A percentile compares a stretch with the other conserved stretches of the same genome.
These are phyloP conservation scores for Chamaecyparis obtusa DNA, from an alignment of 75 land plant genomes.

Conservation along the genomic window DNA sequence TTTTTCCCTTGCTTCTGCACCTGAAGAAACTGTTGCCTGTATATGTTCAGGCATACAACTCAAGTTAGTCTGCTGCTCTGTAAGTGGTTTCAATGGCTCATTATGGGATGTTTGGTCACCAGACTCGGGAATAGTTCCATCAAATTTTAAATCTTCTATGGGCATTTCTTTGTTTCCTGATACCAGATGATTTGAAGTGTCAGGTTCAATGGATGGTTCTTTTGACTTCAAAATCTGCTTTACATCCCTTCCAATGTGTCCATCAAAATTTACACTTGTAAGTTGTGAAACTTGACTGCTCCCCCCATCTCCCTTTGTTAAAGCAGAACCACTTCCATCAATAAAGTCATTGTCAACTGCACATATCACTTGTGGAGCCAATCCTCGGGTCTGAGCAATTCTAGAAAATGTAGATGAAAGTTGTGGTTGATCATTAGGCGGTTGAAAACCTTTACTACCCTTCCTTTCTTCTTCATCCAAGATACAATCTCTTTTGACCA, in stretches of 20 bases:
- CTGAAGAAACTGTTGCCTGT: conserved; percentile 24
- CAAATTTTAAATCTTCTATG: background rate
- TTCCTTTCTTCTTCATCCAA: background rate
- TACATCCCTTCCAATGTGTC: background rate
- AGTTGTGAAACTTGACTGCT: conserved; percentile 1
- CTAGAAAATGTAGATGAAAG: background rate
- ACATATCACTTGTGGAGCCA: background rate
- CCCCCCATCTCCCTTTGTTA: conserved; percentile 23
- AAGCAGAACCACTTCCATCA: conserved; percentile 40
- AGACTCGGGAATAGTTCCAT: background rate
- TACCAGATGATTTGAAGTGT: background rate
- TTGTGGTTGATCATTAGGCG: background rate
- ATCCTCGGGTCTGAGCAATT: background rate
- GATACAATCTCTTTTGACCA: background rate
- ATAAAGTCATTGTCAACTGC: conserved; percentile 22
- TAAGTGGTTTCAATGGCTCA: background rate
- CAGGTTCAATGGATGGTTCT: background rate
- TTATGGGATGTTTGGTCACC: background rate
- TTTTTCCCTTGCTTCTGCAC: conserved; percentile 15
- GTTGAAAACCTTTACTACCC: background rate
- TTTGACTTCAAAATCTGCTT: background rate
- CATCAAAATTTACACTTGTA: background rate
- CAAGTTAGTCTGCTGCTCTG: background rate
- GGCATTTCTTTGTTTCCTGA: background rate
- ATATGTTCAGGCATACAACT: conserved; percentile 31